Evolutionary conservation across 2,329 filamentous ascomycete species (phyloP).

Genomic region (Apiospora aurea): DNA sequence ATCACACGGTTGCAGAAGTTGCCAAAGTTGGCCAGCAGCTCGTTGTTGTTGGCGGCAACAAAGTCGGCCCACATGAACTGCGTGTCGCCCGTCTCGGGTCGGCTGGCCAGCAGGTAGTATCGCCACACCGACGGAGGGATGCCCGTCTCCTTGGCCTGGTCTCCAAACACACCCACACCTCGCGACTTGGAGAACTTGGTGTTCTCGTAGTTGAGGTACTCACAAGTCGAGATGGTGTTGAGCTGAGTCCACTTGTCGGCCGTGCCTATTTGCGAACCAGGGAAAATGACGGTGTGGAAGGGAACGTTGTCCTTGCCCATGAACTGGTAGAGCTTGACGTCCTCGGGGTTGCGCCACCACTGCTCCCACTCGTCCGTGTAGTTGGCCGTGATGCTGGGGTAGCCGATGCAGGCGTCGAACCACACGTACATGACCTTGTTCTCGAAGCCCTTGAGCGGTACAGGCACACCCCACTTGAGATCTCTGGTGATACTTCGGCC

Average conservation of each 20-base stretch:
- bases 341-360: slow-evolving; percentile 78
- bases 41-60: slow-evolving; percentile 77
- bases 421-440: slow-evolving; percentile 75
- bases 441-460: slow-evolving; percentile 62
- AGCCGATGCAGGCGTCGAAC: slow-evolving; percentile 82
- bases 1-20: slow-evolving; percentile 76
- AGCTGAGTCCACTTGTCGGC: slow-evolving; percentile 77
- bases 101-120: slow-evolving; percentile 75
- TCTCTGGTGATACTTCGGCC: slow-evolving; percentile 91
- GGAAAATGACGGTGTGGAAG: slow-evolving; percentile 81
- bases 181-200: slow-evolving; percentile 80
- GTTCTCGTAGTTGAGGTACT: slow-evolving; percentile 74
- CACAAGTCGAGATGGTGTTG: slow-evolving; percentile 75
- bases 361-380: slow-evolving; percentile 77
- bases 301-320: slow-evolving; percentile 78
- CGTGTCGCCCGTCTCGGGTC: slow-evolving; percentile 76
- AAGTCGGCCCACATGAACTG: slow-evolving; percentile 79
- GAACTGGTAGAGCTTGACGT: slow-evolving; percentile 79
- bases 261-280: slow-evolving; percentile 73
- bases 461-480: slow-evolving; percentile 82
- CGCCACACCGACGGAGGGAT: slow-evolving; percentile 76
- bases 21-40: slow-evolving; percentile 70
- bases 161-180: slow-evolving; percentile 77
- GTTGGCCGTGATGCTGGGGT: slow-evolving; percentile 77
- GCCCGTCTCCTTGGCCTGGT: slow-evolving; percentile 74